These are phyloP conservation scores for Phytophthora idaei DNA, from an alignment of 352 stramenopile genomes.

Conservation along the genomic window DNA sequence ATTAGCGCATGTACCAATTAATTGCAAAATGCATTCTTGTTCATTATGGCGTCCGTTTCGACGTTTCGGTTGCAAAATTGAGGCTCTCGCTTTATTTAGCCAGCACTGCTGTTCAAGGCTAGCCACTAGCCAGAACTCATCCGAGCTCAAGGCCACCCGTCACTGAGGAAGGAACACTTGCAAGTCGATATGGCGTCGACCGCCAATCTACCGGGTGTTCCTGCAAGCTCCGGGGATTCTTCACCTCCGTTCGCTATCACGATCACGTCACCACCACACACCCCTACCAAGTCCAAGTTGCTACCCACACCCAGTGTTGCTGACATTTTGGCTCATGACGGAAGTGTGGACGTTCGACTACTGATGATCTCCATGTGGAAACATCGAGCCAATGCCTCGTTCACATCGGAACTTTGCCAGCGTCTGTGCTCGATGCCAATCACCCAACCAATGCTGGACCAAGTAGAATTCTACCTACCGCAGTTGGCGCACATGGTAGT, in stretches of 20 bases:
- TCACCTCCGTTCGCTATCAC: neutral
- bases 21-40: no score
- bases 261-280: constrained; percentile 20
- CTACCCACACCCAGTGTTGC: constrained; percentile 26
- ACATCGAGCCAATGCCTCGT: constrained; percentile 59
- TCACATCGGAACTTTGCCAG: constrained; percentile 66
- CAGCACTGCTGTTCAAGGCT: neutral
- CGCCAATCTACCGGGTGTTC: constrained; percentile 9
- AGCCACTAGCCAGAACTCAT: constrained; percentile 13
- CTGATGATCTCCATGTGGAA: constrained; percentile 84
- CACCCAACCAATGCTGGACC: constrained; percentile 60
- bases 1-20: no score
- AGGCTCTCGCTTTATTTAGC: constrained; percentile 29
- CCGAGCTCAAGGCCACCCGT: constrained; percentile 1
- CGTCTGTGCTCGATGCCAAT: constrained; percentile 60
- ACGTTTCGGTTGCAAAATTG: constrained; percentile 1
- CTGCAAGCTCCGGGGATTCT: constrained; percentile 2
- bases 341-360: constrained; percentile 66
- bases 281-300: constrained; percentile 23
- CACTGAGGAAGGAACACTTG: neutral
- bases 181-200: constrained; percentile 22
- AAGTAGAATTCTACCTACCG: constrained; percentile 83
- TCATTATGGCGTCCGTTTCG: constrained; percentile 21
- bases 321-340: constrained; percentile 48
- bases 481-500: constrained; percentile 87